Evolutionary conservation across 371 early-diverging fungal genomes (phyloP).

Genomic region (Apophysomyces sp.): DNA sequence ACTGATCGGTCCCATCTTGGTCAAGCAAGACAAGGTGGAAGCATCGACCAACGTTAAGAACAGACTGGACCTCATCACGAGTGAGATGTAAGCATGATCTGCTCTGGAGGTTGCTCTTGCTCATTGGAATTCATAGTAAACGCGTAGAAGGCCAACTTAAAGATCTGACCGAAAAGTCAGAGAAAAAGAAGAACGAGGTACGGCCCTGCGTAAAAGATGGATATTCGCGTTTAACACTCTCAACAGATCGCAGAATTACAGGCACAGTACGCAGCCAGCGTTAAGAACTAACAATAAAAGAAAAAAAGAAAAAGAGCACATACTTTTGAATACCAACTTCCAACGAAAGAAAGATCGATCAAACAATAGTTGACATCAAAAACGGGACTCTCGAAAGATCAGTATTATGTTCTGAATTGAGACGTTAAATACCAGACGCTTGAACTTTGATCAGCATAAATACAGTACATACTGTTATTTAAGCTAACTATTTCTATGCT

Average conservation of each 20-base stretch:
- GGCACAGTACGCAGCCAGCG: constrained; percentile 19
- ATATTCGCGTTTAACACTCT: not conserved
- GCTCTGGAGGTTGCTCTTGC: not conserved
- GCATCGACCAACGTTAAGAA: constrained; percentile 89
- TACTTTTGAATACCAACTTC: no score
- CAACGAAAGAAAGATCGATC: no score
- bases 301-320: not conserved
- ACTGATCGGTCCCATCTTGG: constrained; percentile 92
- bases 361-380: no score
- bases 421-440: no score
- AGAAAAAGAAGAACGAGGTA: constrained; percentile 23
- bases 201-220: not conserved
- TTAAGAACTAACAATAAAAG: not conserved
- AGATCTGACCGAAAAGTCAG: constrained; percentile 20
- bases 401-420: no score
- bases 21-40: constrained; percentile 89
- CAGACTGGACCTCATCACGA: constrained; percentile 87
- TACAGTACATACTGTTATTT: no score
- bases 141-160: constrained; percentile 81
- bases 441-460: no score
- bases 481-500: no score
- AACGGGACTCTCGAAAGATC: no score
- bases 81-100: constrained; percentile 75
- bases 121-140: constrained; percentile 49
- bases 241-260: constrained; percentile 18